Percentiles rank a stretch among this genome's conserved stretches.
These are phyloP conservation scores for Elaeis guineensis DNA, from an alignment of 176 grass and related monocot species.

Conservation along the genomic window DNA sequence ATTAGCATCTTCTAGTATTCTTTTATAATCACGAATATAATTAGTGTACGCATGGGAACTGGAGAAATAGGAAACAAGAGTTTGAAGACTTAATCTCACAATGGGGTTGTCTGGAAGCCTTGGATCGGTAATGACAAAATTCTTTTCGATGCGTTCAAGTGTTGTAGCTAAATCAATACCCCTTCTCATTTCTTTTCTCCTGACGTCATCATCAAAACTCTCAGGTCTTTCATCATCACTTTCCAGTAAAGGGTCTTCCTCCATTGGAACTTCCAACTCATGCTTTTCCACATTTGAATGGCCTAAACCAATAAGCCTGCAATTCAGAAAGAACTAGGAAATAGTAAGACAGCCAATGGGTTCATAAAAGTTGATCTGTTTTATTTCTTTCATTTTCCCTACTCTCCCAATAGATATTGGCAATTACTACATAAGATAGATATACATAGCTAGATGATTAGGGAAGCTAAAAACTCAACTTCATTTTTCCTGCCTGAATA, in stretches of 20 bases:
- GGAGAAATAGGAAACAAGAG: background rate
- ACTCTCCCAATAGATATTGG: too few species aligned
- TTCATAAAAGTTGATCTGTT: too few species aligned
- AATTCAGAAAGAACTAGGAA: background rate
- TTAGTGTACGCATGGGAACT: background rate
- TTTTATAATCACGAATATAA: background rate
- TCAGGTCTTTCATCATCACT: constrained; percentile 78
- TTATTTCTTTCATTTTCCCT: too few species aligned
- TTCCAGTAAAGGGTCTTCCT: constrained; percentile 52
- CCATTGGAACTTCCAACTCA: constrained; percentile 38
- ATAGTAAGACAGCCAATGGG: too few species aligned
- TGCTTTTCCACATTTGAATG: constrained; percentile 38
- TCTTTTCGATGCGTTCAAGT: constrained; percentile 68
- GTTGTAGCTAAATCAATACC: constrained; percentile 95
- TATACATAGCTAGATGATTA: too few species aligned
- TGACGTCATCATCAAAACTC: constrained; percentile 64
- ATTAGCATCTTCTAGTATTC: too few species aligned
- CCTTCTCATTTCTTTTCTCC: constrained; percentile 94
- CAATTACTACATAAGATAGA: too few species aligned
- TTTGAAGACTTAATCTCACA: constrained; percentile 6
- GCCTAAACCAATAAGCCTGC: constrained; percentile 53
- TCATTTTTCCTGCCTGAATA: too few species aligned
- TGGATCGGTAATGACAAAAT: constrained; percentile 21
- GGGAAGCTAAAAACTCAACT: too few species aligned
- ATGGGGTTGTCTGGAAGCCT: constrained; percentile 20